Base-by-base conservation (phyloP, 139 green algal genomes). In the Dunaliella sp. region DNA sequence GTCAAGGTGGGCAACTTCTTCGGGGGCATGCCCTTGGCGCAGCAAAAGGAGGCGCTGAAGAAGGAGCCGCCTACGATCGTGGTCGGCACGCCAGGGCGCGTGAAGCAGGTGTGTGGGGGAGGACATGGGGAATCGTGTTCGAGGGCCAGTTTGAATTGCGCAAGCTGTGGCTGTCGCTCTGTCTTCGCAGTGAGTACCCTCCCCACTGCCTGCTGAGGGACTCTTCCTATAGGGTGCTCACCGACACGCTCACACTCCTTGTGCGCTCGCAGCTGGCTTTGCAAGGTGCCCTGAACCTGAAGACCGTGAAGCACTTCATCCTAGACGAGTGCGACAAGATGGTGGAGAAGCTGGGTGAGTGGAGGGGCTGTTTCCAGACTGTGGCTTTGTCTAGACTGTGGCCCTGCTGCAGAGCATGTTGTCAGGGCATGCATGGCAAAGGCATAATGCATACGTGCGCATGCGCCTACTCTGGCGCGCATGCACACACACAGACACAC, bases 321-420 rank as follows among this genome's bases (percentile, higher is more conserved):
- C 91, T 99, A 25, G 98, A 99, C 87, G 98, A 99, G 94, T 99
- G 98, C 88, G 98, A 99, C 93, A 99, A 99, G 92, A 96, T 99
- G 95, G 94, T 99, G 88, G 97, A 99, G 88, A 96, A 94, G 87
- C 89, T 96, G 32, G 93, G 93, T 96, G 73, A 92, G 88, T 84
- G 12, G 24, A n/a, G n/a, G n/a, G n/a, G n/a, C n/a, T n/a, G n/a
- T n/a, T n/a, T n/a, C n/a, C n/a, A n/a, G n/a, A n/a, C n/a, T n/a
- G n/a, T n/a, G n/a, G n/a, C n/a, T n/a, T n/a, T n/a, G n/a, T n/a
- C n/a, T n/a, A n/a, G n/a, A n/a, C n/a, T n/a, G n/a, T n/a, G n/a
- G n/a, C n/a, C n/a, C n/a, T n/a, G n/a, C n/a, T n/a, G n/a, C n/a
- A n/a, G n/a, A n/a, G n/a, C n/a, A n/a, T n/a, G n/a, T n/a, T n/a